Percentiles rank a stretch among this genome's conserved stretches.
phyloP scores from a whole-genome alignment of 192 early-diverging fungal genomes.

The Jimgerdemannia lactiflua region DNA sequence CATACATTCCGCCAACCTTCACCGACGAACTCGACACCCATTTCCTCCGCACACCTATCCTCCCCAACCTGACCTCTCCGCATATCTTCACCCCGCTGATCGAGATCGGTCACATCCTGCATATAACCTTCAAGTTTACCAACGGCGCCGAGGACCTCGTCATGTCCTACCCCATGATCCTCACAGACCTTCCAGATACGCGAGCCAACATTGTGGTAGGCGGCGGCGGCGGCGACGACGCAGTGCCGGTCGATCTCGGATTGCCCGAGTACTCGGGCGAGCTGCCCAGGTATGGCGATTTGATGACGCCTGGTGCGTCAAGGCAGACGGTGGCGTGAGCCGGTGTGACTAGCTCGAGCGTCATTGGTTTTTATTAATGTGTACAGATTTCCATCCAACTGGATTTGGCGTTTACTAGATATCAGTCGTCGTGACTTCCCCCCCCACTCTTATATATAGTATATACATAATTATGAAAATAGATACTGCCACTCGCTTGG shows the following conservation, averaged over 20 bases:
- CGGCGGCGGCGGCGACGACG: conserved; percentile 24
- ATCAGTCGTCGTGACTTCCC: too few species aligned
- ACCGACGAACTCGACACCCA: conserved; percentile 27
- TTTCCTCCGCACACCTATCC: conserved; percentile 27
- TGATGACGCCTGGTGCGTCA: not conserved
- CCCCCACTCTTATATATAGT: too few species aligned
- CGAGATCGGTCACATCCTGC: conserved; percentile 25
- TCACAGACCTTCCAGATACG: conserved; percentile 24
- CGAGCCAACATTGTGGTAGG: conserved; percentile 2
- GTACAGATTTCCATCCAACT: too few species aligned
- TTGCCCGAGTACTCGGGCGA: conserved; percentile 25
- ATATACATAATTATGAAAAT: too few species aligned
- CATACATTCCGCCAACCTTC: conserved; percentile 21
- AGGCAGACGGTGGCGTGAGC: too few species aligned
- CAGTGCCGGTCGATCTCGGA: conserved; percentile 27
- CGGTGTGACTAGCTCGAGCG: too few species aligned
- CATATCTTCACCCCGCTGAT: conserved; percentile 28
- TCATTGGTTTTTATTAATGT: too few species aligned
- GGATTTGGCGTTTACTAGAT: too few species aligned
- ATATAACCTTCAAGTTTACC: conserved; percentile 24
- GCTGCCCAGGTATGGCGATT: not conserved
- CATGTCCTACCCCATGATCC: conserved; percentile 27
- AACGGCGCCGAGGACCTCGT: conserved; percentile 9
- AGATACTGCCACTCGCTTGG: too few species aligned
- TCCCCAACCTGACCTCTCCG: conserved; percentile 7